phyloP scores from a whole-genome alignment of 23 red algal genomes.

The Gracilariopsis chorda region DNA sequence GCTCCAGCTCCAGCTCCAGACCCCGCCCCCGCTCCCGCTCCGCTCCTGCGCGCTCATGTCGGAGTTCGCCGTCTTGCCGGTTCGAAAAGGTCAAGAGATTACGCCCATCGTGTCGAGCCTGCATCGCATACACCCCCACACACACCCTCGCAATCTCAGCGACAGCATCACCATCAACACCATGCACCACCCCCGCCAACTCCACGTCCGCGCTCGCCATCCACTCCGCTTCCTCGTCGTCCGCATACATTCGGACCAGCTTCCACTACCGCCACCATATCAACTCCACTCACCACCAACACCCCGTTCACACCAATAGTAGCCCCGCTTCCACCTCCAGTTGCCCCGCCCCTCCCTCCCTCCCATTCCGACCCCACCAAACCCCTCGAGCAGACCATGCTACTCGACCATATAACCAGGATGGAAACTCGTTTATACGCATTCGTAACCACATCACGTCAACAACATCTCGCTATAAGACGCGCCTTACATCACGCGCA shows the following conservation, averaged over 20 bases:
- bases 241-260: neutral
- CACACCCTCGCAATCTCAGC: neutral
- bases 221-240: neutral
- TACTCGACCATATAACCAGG: neutral
- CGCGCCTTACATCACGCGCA: constrained; percentile 3
- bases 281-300: too few species aligned
- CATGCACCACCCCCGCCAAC: neutral
- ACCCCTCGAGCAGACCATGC: neutral
- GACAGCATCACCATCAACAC: neutral
- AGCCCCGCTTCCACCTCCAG: neutral
- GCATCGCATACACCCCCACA: neutral
- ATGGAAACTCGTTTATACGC: neutral
- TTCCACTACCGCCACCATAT: too few species aligned
- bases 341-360: neutral
- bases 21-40: neutral
- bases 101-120: neutral
- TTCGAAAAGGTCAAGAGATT: neutral
- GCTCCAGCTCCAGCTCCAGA: neutral
- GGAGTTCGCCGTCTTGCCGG: neutral
- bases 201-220: neutral
- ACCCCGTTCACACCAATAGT: neutral
- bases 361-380: neutral
- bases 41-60: neutral
- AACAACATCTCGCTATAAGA: constrained; percentile 1
- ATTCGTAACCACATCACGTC: neutral